Evolutionary conservation across 805 yeast species (phyloP).

Genomic region (Yamadazyma kitorensis): DNA sequence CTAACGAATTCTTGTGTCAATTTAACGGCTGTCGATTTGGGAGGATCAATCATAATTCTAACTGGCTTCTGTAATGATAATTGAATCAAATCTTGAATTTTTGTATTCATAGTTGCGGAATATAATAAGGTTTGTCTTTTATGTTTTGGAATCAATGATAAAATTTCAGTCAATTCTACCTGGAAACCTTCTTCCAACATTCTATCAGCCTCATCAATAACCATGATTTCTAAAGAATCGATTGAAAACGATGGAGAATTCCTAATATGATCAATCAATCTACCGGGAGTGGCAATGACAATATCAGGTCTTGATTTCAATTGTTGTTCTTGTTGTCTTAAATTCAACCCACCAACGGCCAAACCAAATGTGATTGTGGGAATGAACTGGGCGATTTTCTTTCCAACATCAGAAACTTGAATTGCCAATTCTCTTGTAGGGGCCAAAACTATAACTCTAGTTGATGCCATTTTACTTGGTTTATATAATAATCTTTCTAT

Average conservation of each 20-base stretch:
- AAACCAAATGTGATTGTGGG: constrained; percentile 80
- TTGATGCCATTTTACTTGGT: constrained; percentile 80
- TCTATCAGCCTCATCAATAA: constrained; percentile 97
- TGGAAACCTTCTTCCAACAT: constrained; percentile 99
- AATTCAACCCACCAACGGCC: constrained; percentile 97
- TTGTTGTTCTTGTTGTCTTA: constrained; percentile 94
- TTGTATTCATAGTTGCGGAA: constrained; percentile 97
- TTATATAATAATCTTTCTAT: constrained; percentile 88
- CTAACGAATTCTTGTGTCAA: constrained; percentile 92
- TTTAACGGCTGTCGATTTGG: constrained; percentile 89
- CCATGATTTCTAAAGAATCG: constrained; percentile 87
- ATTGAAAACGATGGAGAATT: constrained; percentile 92
- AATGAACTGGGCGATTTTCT: constrained; percentile 74
- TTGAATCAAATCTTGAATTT: constrained; percentile 82
- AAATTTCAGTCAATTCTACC: constrained; percentile 86
- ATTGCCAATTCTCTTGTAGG: constrained; percentile 99
- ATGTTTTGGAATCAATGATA: constrained; percentile 74
- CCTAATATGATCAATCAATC: constrained; percentile 94
- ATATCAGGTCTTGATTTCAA: constrained; percentile 90
- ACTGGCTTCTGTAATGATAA: constrained; percentile 89
- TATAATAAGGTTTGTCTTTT: constrained; percentile 92
- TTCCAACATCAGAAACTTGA: constrained; percentile 93
- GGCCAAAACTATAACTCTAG: constrained; percentile 85
- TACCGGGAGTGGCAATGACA: constrained; percentile 98
- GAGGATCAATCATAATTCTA: constrained; percentile 93